Evolutionary conservation across 139 green algal genomes (phyloP), one percentile per base, ranked within the genome.

Genomic region (Chlamydomonas incerta): DNA sequence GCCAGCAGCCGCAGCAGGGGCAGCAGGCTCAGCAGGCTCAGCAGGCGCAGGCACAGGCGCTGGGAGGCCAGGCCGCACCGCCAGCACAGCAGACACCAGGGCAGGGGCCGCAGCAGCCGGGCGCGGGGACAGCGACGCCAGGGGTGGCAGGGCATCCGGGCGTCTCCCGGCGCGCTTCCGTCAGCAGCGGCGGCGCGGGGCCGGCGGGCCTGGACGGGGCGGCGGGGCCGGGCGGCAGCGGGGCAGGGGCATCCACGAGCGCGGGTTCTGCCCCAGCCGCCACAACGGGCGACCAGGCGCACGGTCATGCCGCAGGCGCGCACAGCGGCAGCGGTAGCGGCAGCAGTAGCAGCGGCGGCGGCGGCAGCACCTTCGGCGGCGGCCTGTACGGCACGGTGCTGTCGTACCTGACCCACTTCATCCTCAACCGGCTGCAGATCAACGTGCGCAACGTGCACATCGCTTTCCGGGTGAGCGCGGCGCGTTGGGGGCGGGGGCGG

Each of bases 391-490:
- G 87, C 71, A 77, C 84, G 1, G 73, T 96, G 23, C 17, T 95
- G 50, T 84, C 94, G 41, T 90, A 93, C 58, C 68, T 95, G 18
- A 63, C 90, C 46, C 87, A 86, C 34, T 91, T 95, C 58, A 60
- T 97, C 74, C 77, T 97, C 23, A 95, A 95, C 73, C 86, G 92
- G 5, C 83, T 98, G 72, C 95, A 95, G 87, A 82, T 98, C 28
- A 90, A 57, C 31, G 87, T 98, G n/a, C 86, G 34, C 28, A 93
- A 91, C 63, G 88, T 97, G 62, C 91, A 95, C 80, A 69, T 97
- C 15, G 79, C 81, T 41, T 95, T 97, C 72, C 79, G 94, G 90
- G 94, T 94, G 81, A 37, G n/a, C 17, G 24, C 35, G 28, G 47
- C 26, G 9, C 28, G 60, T 31, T 72, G 66, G 31, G 18, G 66